Evolutionary conservation across 2,329 filamentous ascomycete species (phyloP), one percentile per base, ranked within the genome.

Genomic region (Aspergillus melleus): DNA sequence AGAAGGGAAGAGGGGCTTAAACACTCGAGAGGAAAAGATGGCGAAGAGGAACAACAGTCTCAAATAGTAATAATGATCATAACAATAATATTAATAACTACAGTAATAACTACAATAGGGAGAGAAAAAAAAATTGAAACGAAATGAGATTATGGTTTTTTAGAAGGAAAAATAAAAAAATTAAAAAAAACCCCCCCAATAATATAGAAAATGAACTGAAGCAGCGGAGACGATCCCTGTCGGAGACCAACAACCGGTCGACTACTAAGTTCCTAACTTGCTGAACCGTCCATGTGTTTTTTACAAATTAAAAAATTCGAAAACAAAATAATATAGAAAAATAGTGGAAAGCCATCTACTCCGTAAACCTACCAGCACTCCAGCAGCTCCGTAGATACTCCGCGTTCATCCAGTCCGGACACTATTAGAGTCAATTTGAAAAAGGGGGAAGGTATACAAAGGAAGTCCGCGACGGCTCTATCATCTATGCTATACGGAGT

Each of bases 161-260:
- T 16, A 42, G 39, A 42, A 19, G n/a, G 39, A 16, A 16, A 19
- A 44, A 51, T 32, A n/a, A 42, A 42, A 42, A 19, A 44, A 51
- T 39, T 2, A 42, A 42, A 42, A 42, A 2, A 10, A n/a, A n/a
- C n/a, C n/a, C n/a, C n/a, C 39, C 12, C 14, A 42, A 42, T 42
- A 47, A 47, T 47, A 22, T 26, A 54, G 39, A 32, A 54, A 54
- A 50, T 49, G 51, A 62, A 52, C 55, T 49, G 49, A 53, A 46
- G 51, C 60, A 55, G 59, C 52, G 49, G 54, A 50, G 59, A 59
- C 61, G 58, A 64, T 60, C 60, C 60, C 56, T n/a, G 60, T 55
- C 46, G 54, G 54, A 62, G 59, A 61, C 59, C 61, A 61, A 55
- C 52, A 59, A 32, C 54, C 54, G 59, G 11, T 16, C 11, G 32